Conservation (phyloP, 2,329 filamentous ascomycete genomes). For the Aspergillus fumigatiaffinis region DNA sequence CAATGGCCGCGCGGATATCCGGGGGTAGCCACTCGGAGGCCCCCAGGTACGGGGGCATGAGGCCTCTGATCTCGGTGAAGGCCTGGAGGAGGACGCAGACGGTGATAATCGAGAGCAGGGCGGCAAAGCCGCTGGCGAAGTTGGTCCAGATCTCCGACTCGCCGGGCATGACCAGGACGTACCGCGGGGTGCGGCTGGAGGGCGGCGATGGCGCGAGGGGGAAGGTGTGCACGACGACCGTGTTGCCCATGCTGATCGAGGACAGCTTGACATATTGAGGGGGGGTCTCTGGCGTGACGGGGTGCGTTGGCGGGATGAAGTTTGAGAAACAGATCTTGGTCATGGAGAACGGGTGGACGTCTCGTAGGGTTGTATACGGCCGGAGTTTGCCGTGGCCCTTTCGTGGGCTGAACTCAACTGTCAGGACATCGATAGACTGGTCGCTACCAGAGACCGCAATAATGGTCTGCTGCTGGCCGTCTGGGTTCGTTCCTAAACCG, state of each 20-base stretch:
- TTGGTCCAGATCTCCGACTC: conserved; percentile 52
- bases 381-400: conserved; percentile 46
- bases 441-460: conserved; percentile 79
- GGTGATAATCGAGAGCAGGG: conserved; percentile 59
- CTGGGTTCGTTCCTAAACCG: conserved; percentile 57
- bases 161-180: conserved; percentile 62
- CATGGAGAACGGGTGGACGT: conserved; percentile 57
- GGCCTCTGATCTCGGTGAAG: conserved; percentile 58
- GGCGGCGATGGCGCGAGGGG: conserved; percentile 53
- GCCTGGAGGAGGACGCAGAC: conserved; percentile 60
- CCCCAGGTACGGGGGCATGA: conserved; percentile 54
- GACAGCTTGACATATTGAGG: conserved; percentile 70
- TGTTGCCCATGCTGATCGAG: conserved; percentile 76
- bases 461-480: conserved; percentile 69
- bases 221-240: conserved; percentile 73
- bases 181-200: conserved; percentile 55
- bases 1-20: conserved; percentile 41
- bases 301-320: conserved; percentile 49
- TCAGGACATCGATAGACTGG: conserved; percentile 72
- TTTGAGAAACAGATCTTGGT: conserved; percentile 51
- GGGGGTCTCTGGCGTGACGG: conserved; percentile 45
- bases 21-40: conserved; percentile 55
- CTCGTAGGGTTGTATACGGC: conserved; percentile 48
- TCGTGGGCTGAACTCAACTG: conserved; percentile 61
- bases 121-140: conserved; percentile 53